Conservation (phyloP, 495 filamentous ascomycete genomes). For the Xylaria scruposa region DNA sequence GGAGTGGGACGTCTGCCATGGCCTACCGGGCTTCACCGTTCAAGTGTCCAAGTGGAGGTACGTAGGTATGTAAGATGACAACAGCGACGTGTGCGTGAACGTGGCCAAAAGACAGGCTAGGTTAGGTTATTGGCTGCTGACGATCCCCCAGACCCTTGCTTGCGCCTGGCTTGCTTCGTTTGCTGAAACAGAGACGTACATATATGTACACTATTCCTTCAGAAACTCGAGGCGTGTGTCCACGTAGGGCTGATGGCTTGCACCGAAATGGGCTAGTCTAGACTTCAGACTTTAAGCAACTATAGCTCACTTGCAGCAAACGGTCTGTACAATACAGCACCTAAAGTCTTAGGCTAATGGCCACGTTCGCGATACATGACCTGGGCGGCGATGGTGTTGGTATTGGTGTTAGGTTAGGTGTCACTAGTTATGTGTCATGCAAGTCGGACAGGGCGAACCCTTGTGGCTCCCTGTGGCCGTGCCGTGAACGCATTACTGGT, state of each 20-base stretch:
- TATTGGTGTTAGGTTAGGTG: constrained; percentile 7
- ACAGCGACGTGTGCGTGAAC: constrained; percentile 25
- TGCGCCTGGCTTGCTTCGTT: constrained; percentile 17
- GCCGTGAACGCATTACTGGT: background rate
- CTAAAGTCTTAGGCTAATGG: constrained; percentile 1
- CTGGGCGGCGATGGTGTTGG: background rate
- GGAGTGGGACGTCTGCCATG: constrained; percentile 81
- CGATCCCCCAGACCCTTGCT: constrained; percentile 12
- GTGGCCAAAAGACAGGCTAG: constrained; percentile 14
- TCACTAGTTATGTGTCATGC: constrained; percentile 5
- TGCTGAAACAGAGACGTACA: constrained; percentile 19
- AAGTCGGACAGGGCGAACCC: constrained; percentile 2
- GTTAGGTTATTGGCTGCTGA: background rate
- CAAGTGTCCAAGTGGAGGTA: constrained; percentile 6
- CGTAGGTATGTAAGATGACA: constrained; percentile 24
- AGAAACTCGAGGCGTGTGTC: constrained; percentile 5
- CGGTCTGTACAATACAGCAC: constrained; percentile 9
- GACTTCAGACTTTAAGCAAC: background rate
- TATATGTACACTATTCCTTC: background rate
- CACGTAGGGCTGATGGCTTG: constrained; percentile 29
- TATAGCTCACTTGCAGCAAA: background rate
- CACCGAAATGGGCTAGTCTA: constrained; percentile 9
- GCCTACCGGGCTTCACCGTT: constrained; percentile 53
- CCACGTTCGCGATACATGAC: constrained; percentile 17
- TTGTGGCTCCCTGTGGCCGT: constrained; percentile 26